A percentile compares a stretch with the other conserved stretches of the same genome.
Evolutionary conservation across 441 rosid species (phyloP).

Genomic region (Pelargonium citronellum): DNA sequence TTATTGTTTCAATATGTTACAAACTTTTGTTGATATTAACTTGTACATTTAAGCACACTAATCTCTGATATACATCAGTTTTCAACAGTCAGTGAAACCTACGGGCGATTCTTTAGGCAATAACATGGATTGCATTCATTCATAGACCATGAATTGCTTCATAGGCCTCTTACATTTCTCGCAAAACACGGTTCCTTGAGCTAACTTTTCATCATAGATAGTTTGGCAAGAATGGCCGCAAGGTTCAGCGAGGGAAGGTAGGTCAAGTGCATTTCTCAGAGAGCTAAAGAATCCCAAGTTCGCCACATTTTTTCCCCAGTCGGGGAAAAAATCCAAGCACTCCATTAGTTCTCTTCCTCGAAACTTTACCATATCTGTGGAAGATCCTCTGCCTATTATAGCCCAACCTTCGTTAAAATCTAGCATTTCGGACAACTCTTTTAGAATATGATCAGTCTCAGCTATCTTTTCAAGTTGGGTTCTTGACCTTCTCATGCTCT

Average conservation of each 20-base stretch:
- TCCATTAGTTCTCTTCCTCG: slow-evolving; percentile 33
- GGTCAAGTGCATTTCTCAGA: slow-evolving; percentile 33
- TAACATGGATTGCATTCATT: slow-evolving; percentile 23
- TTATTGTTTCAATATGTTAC: background rate
- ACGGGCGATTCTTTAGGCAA: background rate
- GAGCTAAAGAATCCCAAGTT: slow-evolving; percentile 47
- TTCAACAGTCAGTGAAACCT: background rate
- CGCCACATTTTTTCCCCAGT: slow-evolving; percentile 43
- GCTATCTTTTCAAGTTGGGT: slow-evolving; percentile 26
- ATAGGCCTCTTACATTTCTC: slow-evolving; percentile 51
- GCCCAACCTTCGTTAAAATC: slow-evolving; percentile 56
- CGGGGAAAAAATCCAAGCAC: slow-evolving; percentile 35
- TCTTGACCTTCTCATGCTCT: slow-evolving; percentile 55
- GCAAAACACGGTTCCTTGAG: slow-evolving; percentile 35
- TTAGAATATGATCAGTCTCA: slow-evolving; percentile 37
- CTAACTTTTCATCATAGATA: slow-evolving; percentile 38
- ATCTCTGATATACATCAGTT: background rate
- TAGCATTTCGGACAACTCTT: slow-evolving; percentile 41
- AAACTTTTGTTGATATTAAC: background rate
- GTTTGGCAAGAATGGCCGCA: slow-evolving; percentile 40
- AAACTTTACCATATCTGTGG: slow-evolving; percentile 31
- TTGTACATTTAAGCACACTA: background rate
- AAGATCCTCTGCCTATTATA: slow-evolving; percentile 41
- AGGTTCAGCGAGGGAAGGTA: slow-evolving; percentile 25
- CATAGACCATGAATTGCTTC: slow-evolving; percentile 49